Conservation (phyloP, 345 rosid genomes). For the Cardiospermum halicacabum region DNA sequence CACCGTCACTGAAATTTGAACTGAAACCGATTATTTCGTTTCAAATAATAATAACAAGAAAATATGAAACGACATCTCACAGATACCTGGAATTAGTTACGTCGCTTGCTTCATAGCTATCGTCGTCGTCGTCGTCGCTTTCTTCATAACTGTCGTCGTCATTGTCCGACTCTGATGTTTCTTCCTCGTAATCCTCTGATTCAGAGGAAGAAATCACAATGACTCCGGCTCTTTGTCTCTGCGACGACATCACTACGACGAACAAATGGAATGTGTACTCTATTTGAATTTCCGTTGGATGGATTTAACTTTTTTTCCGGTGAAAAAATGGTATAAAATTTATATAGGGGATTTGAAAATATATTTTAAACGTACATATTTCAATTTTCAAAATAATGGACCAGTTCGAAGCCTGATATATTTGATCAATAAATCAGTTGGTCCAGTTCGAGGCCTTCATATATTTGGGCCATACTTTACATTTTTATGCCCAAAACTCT, state of each 20-base stretch:
- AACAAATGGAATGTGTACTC: neutral
- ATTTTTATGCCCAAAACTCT: too few relatives aligned
- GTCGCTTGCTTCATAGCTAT: constrained; percentile 14
- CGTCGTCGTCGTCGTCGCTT: constrained; percentile 13
- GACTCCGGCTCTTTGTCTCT: constrained; percentile 13
- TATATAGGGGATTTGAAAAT: too few relatives aligned
- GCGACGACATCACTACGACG: constrained; percentile 16
- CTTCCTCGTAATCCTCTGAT: constrained; percentile 22
- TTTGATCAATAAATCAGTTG: too few relatives aligned
- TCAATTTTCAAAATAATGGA: too few relatives aligned
- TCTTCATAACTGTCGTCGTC: constrained; percentile 9
- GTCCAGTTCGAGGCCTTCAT: too few relatives aligned
- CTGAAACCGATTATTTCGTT: too few relatives aligned
- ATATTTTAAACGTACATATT: too few relatives aligned
- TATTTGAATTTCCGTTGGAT: neutral
- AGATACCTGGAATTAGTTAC: constrained; percentile 17
- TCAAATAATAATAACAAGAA: neutral
- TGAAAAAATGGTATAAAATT: too few relatives aligned
- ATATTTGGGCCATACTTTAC: too few relatives aligned
- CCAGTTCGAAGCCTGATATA: too few relatives aligned
- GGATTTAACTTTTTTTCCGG: too few relatives aligned
- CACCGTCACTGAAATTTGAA: constrained; percentile 23
- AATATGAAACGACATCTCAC: neutral
- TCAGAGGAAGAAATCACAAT: constrained; percentile 19
- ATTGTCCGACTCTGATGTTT: constrained; percentile 4